Base-by-base conservation (phyloP, 1,139 yeast genomes). In the Taphrina wiesneri region DNA sequence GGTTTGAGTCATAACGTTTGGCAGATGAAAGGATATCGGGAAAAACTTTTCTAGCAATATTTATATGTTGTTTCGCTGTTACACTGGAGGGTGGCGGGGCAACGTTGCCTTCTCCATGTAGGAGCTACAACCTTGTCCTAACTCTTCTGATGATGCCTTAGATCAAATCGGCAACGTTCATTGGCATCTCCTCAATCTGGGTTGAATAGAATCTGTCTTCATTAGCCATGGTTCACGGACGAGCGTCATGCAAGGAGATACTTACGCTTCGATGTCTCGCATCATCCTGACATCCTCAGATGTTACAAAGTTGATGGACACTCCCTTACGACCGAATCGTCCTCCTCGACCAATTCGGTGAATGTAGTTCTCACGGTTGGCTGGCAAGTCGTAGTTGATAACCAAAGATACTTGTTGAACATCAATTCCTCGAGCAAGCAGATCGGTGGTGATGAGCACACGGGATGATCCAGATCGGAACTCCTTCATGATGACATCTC, bases 301-400 rank as follows among this genome's bases (percentile, higher is more conserved):
- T 73, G 98, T 90, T 79, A 92, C 96, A 76, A 93, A 88, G 87
- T 93, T 93, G 85, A 93, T 91, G 76, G 99, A 98, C 78, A 92
- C 96, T 87, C 99, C 99, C 87, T 93, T 93, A 83, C 99, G 88
- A 85, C 99, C 99, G 85, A 93, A 93, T 84, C 99, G 93, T 84
- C 99, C 99, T 83, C 97, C 96, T 85, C 99, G 90, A 86, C 99
- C 99, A 77, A 93, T 93, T 87, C 99, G 89, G 85, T 93, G 99
- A 78, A 93, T 90, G 81, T 93, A 93, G 88, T 93, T 92, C 83
- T 93, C 98, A 81, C 91, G 89, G 87, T 92, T 90, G 77, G 92
- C 84, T 75, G 99, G 99, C 80, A 93, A 85, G 80, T 93, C 99
- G 84, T 89, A 93, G 87, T 93, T 93, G 80, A 93, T 92, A 76